Evolutionary conservation across 2,329 filamentous ascomycete species (phyloP).

Genomic region (Cordyceps pruinosa): DNA sequence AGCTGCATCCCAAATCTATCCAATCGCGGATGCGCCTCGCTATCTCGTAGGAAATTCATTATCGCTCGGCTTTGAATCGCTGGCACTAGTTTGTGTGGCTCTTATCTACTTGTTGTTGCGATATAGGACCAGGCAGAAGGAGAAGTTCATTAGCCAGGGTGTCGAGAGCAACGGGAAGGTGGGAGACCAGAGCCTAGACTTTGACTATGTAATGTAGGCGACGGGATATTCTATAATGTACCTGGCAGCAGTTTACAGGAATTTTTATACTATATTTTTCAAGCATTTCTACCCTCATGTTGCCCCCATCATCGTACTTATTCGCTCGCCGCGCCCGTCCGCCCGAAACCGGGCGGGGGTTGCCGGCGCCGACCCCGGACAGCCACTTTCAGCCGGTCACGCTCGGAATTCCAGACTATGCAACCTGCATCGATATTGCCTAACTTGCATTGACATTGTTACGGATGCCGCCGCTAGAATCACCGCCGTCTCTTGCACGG

Average conservation of each 20-base stretch:
- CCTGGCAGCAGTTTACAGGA: no score
- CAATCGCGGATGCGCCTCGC: slow-evolving; percentile 23
- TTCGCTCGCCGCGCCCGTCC: neutral
- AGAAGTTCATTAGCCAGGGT: slow-evolving; percentile 4
- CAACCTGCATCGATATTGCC: neutral
- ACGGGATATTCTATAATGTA: neutral
- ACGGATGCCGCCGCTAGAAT: neutral
- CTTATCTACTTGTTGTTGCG: slow-evolving; percentile 3
- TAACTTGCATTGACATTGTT: neutral
- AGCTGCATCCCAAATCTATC: slow-evolving; percentile 28
- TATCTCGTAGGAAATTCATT: slow-evolving; percentile 17
- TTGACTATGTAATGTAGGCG: slow-evolving; percentile 9
- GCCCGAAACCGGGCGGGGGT: neutral
- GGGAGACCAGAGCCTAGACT: slow-evolving; percentile 9
- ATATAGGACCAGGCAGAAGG: slow-evolving; percentile 6
- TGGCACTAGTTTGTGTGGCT: slow-evolving; percentile 1
- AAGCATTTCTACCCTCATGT: no score
- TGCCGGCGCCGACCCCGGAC: neutral
- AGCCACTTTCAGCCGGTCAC: slow-evolving; percentile 1
- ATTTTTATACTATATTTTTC: no score
- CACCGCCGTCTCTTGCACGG: neutral
- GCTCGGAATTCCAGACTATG: neutral
- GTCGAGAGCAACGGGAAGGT: slow-evolving; percentile 7
- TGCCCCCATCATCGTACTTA: no score
- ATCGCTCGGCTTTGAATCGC: slow-evolving; percentile 4